Evolutionary conservation across 2,329 filamentous ascomycete species (phyloP).

Genomic region (Leptographium wingfieldii): DNA sequence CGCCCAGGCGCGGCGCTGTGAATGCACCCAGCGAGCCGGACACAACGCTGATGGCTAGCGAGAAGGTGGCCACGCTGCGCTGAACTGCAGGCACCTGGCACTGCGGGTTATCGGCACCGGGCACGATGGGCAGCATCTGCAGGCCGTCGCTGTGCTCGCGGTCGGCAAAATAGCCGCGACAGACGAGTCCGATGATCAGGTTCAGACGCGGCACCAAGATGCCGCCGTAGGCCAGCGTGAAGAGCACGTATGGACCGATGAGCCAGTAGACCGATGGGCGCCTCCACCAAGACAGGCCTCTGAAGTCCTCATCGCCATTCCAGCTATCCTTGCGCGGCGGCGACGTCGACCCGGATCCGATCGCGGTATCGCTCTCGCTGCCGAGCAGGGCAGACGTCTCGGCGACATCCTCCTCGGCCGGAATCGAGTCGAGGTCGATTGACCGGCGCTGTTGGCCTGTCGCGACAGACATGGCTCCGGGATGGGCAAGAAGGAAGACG

Average conservation of each 20-base stretch:
- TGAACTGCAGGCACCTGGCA: slow-evolving; percentile 67
- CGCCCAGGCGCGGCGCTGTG: slow-evolving; percentile 69
- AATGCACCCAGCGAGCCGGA: slow-evolving; percentile 69
- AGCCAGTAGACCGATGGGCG: slow-evolving; percentile 72
- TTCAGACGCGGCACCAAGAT: slow-evolving; percentile 79
- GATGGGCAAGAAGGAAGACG: neutral
- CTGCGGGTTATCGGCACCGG: slow-evolving; percentile 61
- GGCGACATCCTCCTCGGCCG: neutral
- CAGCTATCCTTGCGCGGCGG: slow-evolving; percentile 22
- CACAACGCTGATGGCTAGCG: slow-evolving; percentile 60
- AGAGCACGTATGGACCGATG: slow-evolving; percentile 65
- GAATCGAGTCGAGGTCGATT: neutral
- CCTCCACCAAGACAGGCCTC: slow-evolving; percentile 47
- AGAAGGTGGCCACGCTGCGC: slow-evolving; percentile 63
- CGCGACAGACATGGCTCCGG: neutral
- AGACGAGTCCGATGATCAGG: slow-evolving; percentile 72
- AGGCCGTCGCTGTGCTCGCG: slow-evolving; percentile 41
- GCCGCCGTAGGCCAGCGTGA: slow-evolving; percentile 76
- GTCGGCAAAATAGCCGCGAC: slow-evolving; percentile 68
- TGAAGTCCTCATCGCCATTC: slow-evolving; percentile 44
- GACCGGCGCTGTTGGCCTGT: neutral
- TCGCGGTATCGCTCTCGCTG: neutral
- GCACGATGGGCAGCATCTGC: slow-evolving; percentile 48
- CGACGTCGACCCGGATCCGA: neutral
- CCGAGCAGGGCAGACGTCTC: slow-evolving; percentile 2